Evolutionary conservation across 306 rosid species (phyloP), one percentile per base, ranked within the genome.

Genomic region (Casuarina equisetifolia): DNA sequence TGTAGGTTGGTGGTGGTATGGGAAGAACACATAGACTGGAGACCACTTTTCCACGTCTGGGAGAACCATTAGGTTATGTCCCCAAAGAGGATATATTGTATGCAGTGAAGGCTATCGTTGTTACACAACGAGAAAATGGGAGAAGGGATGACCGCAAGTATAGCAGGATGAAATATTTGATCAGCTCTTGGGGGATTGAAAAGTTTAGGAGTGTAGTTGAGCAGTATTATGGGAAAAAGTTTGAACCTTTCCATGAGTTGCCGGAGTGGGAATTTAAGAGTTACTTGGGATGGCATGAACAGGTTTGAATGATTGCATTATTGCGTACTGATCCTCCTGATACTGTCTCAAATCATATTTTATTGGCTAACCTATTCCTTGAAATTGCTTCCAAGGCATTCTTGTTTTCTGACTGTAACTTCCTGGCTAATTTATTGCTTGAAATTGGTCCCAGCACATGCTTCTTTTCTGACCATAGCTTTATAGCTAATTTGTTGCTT

Each of bases 1-100:
- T 85, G 80, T 90, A 96, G 99, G 99, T 96, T 85, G 99, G 99
- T 79, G 99, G 99, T 55, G 99, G 99, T 59, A 96, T 96, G 99
- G 99, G 99, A 90, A 96, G 99, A 79, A 90, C 99, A 42, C 99
- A 91, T 79, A 91, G 99, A 89, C 3, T 86, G 77, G 99, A 91
- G 70, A 69, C 86, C 68, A 96, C 99, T 62, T 96, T 96, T 62
- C 89, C 99, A 57, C 99, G 97, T 61, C 81, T 96, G 62, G 96
- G 89, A 32, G 97, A 92, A 68, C 97, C 99, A 35, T 53, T 96
- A 69, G 99, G 99, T 38, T 96, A 86, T 73, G 96, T 96, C 45
- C 98, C 98, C 2, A 96, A 96, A 87, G 91, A 92, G 83, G 98
- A 96, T 85, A 96, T 96, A 74, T 80, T 96, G 69, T 92, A 87